Percentiles rank a stretch among this genome's conserved stretches.
Conservation (phyloP, 163 green algal species). For the Prototheca wickerhamii region DNA sequence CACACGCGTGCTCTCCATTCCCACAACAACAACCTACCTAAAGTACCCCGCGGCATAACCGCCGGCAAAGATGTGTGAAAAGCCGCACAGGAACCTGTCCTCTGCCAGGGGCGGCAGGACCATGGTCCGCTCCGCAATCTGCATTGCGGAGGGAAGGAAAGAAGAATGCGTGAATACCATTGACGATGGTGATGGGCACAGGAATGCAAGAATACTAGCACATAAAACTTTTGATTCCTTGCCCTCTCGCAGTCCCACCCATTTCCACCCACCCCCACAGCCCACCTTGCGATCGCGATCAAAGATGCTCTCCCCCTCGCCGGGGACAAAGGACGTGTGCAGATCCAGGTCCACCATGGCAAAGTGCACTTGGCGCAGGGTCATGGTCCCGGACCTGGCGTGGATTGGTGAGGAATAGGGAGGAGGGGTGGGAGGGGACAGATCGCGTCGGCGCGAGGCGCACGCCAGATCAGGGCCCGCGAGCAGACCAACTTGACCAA, state of each 20-base stretch:
- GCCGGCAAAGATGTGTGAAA: conserved; percentile 94
- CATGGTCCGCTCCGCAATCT: conserved; percentile 35
- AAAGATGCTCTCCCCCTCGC: conserved; percentile 54
- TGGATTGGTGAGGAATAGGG: not conserved
- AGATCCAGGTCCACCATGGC: conserved; percentile 81
- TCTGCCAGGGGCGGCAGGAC: conserved; percentile 76
- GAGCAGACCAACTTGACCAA: too few species aligned
- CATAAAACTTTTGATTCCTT: too few species aligned
- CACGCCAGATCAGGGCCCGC: too few species aligned
- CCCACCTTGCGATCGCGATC: conserved; percentile 34
- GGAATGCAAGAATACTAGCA: not conserved
- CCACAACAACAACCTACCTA: too few species aligned
- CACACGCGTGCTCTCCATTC: too few species aligned
- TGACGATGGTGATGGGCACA: not conserved
- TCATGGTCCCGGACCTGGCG: conserved; percentile 59
- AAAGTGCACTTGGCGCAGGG: conserved; percentile 81
- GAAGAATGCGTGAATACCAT: too few species aligned
- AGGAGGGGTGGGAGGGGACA: not conserved
- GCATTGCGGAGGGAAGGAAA: not conserved
- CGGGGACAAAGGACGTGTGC: conserved; percentile 65
- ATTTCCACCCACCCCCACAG: not conserved
- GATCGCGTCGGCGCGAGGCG: too few species aligned
- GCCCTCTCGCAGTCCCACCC: not conserved
- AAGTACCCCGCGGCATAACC: conserved; percentile 45
- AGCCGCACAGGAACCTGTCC: conserved; percentile 92